A percentile compares a stretch with the other conserved stretches of the same genome.
phyloP scores from a whole-genome alignment of 148 eudicot genomes.

The Mesembryanthemum crystallinum region DNA sequence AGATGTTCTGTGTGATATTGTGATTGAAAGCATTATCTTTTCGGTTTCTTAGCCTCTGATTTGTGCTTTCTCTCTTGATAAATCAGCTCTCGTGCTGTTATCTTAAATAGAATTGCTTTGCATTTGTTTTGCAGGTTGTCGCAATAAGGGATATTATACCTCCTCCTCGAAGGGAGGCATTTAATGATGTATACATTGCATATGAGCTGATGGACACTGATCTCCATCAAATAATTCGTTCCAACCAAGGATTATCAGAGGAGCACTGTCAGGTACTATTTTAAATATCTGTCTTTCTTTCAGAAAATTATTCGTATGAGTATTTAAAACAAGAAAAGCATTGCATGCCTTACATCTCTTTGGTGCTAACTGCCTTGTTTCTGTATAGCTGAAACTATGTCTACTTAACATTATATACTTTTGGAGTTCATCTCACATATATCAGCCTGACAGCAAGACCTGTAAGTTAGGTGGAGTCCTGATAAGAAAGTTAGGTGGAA shows the following conservation, averaged over 20 bases:
- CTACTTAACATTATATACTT: too few species aligned
- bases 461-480: too few species aligned
- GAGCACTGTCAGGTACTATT: slow-evolving; percentile 84
- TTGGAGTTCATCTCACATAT: too few species aligned
- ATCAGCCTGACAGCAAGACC: neutral
- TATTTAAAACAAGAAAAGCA: neutral
- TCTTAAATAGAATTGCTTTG: neutral
- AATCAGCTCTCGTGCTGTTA: neutral
- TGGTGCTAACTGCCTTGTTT: neutral
- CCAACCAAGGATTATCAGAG: slow-evolving; percentile 84
- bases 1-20: neutral
- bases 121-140: slow-evolving; percentile 58
- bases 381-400: neutral
- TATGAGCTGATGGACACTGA: slow-evolving; percentile 98
- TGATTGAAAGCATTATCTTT: neutral
- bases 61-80: neutral
- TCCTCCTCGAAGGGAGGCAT: slow-evolving; percentile 71
- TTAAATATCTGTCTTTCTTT: neutral
- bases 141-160: slow-evolving; percentile 96
- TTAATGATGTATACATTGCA: slow-evolving; percentile 91
- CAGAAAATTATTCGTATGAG: neutral
- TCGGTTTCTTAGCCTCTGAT: neutral
- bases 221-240: slow-evolving; percentile 94
- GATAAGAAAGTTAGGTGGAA: too few species aligned
- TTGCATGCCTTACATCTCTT: neutral